Base-by-base conservation (phyloP, 208 protist genomes). In the Trichomonas tenax region DNA sequence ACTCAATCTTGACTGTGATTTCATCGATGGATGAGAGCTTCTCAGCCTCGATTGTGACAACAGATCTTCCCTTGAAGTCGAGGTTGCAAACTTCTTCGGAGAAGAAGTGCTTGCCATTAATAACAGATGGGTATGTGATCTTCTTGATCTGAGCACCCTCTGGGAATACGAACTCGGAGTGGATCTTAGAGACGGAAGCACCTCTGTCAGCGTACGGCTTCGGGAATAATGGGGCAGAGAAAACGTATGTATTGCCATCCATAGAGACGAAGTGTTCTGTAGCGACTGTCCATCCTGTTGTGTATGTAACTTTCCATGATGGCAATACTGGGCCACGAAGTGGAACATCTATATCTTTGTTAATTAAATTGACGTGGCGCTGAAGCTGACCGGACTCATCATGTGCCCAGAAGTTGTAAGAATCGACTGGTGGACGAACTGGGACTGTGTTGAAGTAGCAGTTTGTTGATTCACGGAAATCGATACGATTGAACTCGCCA, bases 401-500 rank as follows among this genome's bases (percentile, higher is more conserved):
- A 17, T 14, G 21, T 38, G 86, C 86, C 86, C 86, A 93, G n/a
- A 93, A 93, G 44, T 93, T 48, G 31, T 51, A 51, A 15, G 86
- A 23, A 17, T 44, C 86, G 0, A 9, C 17, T 51, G 86, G 86
- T 58, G 86, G 86, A 48, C 44, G 41, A 21, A 93, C 44, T 10
- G 14, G 15, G 21, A 93, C 8, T 17, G 23, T 58, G 10, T 48
- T 23, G 45, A 51, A 26, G 44, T 58, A 93, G 86, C 86, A 93
- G n/a, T 41, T 41, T 58, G 86, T 38, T 34, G 15, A 23, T 38
- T 48, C 40, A 10, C 14, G 41, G 44, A 93, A 93, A 93, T 93
- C 86, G 38, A 93, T 93, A 40, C 86, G 11, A 26, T 93, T 93
- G 45, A 93, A 93, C 44, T 93, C 86, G 36, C 86, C 86, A 51